Evolutionary conservation across 345 rosid genomes (phyloP).

Genomic region (Punica granatum): DNA sequence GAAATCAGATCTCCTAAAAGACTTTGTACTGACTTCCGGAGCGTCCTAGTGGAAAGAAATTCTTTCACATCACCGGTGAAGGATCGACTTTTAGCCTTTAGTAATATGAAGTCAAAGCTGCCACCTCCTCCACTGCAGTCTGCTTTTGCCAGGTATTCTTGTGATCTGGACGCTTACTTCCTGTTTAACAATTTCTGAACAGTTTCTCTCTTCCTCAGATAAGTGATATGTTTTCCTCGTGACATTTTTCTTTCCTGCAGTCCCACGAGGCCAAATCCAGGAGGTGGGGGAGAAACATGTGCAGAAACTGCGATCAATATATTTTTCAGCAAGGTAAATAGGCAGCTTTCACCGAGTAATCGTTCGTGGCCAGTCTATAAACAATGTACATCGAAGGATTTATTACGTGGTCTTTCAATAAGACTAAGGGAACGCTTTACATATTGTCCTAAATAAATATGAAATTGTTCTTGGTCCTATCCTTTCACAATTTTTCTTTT

Average conservation of each 20-base stretch:
- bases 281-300: slow-evolving; percentile 98
- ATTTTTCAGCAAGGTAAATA: slow-evolving; percentile 73
- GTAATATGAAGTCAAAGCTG: slow-evolving; percentile 53
- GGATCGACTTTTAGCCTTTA: slow-evolving; percentile 58
- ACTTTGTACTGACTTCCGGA: slow-evolving; percentile 54
- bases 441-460: background rate
- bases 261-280: slow-evolving; percentile 90
- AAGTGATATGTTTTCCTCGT: background rate
- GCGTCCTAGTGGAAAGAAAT: slow-evolving; percentile 83
- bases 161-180: background rate
- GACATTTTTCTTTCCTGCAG: slow-evolving; percentile 29
- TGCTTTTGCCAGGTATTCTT: slow-evolving; percentile 70
- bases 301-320: slow-evolving; percentile 91
- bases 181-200: background rate
- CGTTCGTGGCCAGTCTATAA: background rate
- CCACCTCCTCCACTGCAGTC: slow-evolving; percentile 69
- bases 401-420: background rate
- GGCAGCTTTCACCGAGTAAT: background rate
- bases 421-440: background rate
- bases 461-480: background rate
- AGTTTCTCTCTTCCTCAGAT: background rate
- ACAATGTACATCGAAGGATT: background rate
- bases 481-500: background rate
- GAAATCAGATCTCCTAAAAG: slow-evolving; percentile 76
- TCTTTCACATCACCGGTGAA: slow-evolving; percentile 72